Evolutionary conservation across 129 eudicot species (phyloP).

Genomic region (Arctium minus): DNA sequence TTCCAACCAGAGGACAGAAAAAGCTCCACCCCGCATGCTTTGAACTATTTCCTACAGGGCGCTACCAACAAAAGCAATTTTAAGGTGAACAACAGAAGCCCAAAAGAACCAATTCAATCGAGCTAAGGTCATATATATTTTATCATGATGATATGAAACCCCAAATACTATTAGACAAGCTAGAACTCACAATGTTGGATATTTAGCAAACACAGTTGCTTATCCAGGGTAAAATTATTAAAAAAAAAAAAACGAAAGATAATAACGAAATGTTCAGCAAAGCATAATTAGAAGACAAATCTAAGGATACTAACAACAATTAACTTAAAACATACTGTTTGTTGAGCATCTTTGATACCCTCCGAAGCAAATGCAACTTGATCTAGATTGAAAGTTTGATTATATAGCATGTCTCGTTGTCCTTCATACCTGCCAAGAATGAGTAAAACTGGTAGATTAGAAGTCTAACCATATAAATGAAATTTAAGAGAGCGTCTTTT

Average conservation of each 20-base stretch:
- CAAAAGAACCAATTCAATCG: constrained; percentile 9
- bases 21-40: constrained; percentile 65
- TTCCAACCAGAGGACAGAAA: constrained; percentile 61
- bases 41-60: constrained; percentile 50
- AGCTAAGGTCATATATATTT: constrained; percentile 5
- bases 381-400: constrained; percentile 88
- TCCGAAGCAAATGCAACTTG: constrained; percentile 96
- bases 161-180: background rate
- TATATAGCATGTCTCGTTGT: constrained; percentile 95
- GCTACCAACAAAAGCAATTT: constrained; percentile 64
- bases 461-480: background rate
- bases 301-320: background rate
- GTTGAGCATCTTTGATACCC: constrained; percentile 95
- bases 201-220: background rate
- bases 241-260: background rate
- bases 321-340: constrained; percentile 61
- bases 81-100: constrained; percentile 27
- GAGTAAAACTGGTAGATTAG: background rate
- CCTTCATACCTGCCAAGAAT: constrained; percentile 75
- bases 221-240: background rate
- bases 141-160: constrained; percentile 12
- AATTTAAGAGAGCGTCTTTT: background rate
- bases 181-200: background rate
- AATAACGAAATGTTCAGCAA: background rate
- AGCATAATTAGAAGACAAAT: background rate